Conservation (phyloP, 1,284 basidiomycete genomes). For the Ustilago nuda region DNA sequence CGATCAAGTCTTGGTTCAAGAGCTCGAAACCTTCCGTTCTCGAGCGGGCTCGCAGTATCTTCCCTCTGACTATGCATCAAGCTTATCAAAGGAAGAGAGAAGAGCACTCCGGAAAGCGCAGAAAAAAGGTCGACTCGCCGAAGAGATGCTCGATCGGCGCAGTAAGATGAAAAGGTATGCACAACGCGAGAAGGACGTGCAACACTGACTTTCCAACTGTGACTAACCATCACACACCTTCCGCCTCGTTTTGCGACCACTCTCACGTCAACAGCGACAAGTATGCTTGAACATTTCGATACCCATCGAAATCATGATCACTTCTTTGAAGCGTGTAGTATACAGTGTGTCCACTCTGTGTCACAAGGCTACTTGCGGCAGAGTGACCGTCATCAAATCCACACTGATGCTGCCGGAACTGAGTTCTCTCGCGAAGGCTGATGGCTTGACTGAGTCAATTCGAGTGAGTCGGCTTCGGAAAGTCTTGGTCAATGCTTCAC, state of each 20-base stretch:
- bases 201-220: neutral
- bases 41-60: conserved; percentile 41
- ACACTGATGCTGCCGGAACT: conserved; percentile 9
- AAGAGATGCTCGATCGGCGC: conserved; percentile 63
- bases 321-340: neutral
- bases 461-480: conserved; percentile 13
- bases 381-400: conserved; percentile 7
- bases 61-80: conserved; percentile 24
- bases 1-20: conserved; percentile 34
- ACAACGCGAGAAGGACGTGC: neutral
- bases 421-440: conserved; percentile 3
- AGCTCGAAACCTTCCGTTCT: conserved; percentile 27
- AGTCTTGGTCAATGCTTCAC: neutral
- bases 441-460: neutral
- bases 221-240: neutral
- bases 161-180: conserved; percentile 55
- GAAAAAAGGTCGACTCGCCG: conserved; percentile 62
- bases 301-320: neutral
- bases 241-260: neutral
- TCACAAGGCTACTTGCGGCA: conserved; percentile 27
- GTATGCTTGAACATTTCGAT: conserved; percentile 2
- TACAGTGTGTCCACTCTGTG: neutral
- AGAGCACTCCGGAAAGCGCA: conserved; percentile 56
- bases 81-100: conserved; percentile 35
- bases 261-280: conserved; percentile 1